Evolutionary conservation across 2,329 filamentous ascomycete species (phyloP).

Genomic region (Graphilbum sp.): DNA sequence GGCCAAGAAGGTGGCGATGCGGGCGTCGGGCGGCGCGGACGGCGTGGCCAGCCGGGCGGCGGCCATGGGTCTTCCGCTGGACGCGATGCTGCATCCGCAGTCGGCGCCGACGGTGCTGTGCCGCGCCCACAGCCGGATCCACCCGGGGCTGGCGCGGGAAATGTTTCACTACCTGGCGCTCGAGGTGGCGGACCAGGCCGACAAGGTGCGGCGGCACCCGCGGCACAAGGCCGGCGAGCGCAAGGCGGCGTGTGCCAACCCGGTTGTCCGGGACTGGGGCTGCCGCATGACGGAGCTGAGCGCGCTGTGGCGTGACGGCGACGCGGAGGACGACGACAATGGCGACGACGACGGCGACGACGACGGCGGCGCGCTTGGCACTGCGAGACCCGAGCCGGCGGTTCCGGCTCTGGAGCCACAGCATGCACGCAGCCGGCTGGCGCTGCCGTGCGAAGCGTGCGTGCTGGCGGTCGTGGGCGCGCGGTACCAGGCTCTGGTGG

Average conservation of each 20-base stretch:
- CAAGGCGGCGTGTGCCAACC: neutral
- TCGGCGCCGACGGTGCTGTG: slow-evolving; percentile 10
- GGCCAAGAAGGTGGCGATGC: slow-evolving; percentile 4
- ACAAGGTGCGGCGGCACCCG: slow-evolving; percentile 6
- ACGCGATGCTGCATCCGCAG: neutral
- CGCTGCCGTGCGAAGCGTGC: slow-evolving; percentile 33
- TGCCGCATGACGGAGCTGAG: slow-evolving; percentile 9
- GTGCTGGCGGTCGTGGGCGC: slow-evolving; percentile 32
- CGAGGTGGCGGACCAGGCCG: slow-evolving; percentile 9
- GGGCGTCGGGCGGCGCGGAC: slow-evolving; percentile 3
- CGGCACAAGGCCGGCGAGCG: neutral
- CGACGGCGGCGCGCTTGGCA: no score
- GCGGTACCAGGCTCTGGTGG: slow-evolving; percentile 21
- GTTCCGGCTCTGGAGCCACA: no score
- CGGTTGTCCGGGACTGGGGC: slow-evolving; percentile 8
- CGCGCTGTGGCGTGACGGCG: slow-evolving; percentile 8
- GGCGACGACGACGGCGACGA: neutral
- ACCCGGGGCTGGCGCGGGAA: slow-evolving; percentile 10
- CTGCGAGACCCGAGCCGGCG: no score
- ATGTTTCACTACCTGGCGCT: slow-evolving; percentile 18
- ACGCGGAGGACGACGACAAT: slow-evolving; percentile 5
- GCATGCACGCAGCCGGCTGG: slow-evolving; percentile 2
- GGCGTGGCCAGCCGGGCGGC: slow-evolving; percentile 4
- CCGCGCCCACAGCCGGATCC: slow-evolving; percentile 8
- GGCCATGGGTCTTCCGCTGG: slow-evolving; percentile 2